phyloP scores from a whole-genome alignment of 2,329 filamentous ascomycete genomes.

The Sporothrix curviconia region DNA sequence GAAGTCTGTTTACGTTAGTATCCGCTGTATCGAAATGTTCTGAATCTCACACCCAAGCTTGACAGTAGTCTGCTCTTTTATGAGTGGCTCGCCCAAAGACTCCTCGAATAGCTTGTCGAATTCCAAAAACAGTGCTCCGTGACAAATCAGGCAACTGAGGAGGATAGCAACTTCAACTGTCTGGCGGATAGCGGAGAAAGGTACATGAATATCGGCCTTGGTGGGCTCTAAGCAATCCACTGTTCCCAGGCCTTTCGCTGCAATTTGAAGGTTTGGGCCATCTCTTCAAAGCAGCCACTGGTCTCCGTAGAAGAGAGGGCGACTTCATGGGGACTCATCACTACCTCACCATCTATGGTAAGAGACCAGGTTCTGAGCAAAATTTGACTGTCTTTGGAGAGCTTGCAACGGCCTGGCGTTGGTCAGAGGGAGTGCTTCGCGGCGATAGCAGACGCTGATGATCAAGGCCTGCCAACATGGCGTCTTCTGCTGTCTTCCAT shows the following conservation, averaged over 20 bases:
- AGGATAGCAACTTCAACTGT: neutral
- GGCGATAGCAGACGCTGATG: too few species aligned
- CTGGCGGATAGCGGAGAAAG: constrained; percentile 16
- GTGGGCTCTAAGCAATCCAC: constrained; percentile 18
- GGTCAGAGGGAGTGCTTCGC: too few species aligned
- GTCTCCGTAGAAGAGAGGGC: constrained; percentile 5
- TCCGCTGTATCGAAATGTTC: neutral
- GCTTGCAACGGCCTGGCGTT: too few species aligned
- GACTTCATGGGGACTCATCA: too few species aligned
- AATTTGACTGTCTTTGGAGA: constrained; percentile 12
- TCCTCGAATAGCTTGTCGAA: constrained; percentile 32
- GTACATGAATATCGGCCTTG: constrained; percentile 29
- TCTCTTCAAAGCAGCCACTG: constrained; percentile 16
- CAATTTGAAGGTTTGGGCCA: constrained; percentile 42
- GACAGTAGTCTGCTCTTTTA: neutral
- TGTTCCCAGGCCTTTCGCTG: constrained; percentile 35
- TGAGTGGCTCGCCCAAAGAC: constrained; percentile 19
- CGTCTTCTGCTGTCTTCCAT: neutral
- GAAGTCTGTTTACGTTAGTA: constrained; percentile 14
- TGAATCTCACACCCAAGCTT: too few species aligned
- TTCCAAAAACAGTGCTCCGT: constrained; percentile 43
- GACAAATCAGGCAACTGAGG: constrained; percentile 43
- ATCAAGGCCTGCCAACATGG: too few species aligned
- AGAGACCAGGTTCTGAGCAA: neutral
- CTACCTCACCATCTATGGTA: constrained; percentile 3